Evolutionary conservation across 2,329 filamentous ascomycete genomes (phyloP).

Genomic region (Fusarium napiforme): DNA sequence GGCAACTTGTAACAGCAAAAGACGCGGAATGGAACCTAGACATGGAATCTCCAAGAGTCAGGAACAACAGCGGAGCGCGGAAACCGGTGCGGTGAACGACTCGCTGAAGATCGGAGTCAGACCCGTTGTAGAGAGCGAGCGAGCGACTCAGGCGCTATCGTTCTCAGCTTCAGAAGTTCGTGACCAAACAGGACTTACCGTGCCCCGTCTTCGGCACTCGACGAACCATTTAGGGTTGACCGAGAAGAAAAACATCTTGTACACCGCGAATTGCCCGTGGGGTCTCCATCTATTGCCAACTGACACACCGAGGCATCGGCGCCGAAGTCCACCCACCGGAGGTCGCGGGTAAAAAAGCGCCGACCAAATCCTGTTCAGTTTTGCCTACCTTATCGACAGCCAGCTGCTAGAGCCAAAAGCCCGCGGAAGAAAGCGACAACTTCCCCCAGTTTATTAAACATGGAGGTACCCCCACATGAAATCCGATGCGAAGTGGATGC

Average conservation of each 20-base stretch:
- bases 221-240: constrained; percentile 31
- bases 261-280: constrained; percentile 36
- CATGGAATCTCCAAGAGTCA: constrained; percentile 4
- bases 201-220: constrained; percentile 14
- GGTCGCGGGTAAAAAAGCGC: constrained; percentile 27
- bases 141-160: constrained; percentile 15
- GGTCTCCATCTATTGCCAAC: constrained; percentile 18
- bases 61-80: constrained; percentile 7
- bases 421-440: constrained; percentile 28
- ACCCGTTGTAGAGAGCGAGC: constrained; percentile 8
- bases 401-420: constrained; percentile 1
- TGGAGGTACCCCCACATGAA: constrained; percentile 39
- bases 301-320: constrained; percentile 40
- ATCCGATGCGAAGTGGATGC: constrained; percentile 34
- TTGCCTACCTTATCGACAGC: neutral
- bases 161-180: constrained; percentile 21
- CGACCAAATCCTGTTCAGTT: constrained; percentile 24
- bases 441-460: constrained; percentile 32
- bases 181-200: constrained; percentile 25
- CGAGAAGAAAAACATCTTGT: constrained; percentile 18
- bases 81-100: constrained; percentile 27
- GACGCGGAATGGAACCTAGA: neutral
- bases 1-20: constrained; percentile 1
- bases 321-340: constrained; percentile 28
- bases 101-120: constrained; percentile 5